Conservation (phyloP, 352 stramenopile species). For the Globisporangium irregulare region DNA sequence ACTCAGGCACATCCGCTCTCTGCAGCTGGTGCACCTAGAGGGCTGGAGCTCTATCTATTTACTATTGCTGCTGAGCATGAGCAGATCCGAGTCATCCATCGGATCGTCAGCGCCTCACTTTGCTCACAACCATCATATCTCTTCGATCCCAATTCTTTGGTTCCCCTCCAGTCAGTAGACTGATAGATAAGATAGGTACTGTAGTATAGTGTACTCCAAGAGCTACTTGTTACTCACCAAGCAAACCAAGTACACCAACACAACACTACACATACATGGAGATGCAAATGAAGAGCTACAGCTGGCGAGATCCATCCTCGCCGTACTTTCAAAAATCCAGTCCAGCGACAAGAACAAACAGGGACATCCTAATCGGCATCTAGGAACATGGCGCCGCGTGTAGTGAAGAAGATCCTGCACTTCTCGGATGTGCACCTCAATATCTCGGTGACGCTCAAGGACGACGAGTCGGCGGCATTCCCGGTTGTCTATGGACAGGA, state of each 20-base stretch:
- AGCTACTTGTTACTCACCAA: background rate
- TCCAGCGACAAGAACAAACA: background rate
- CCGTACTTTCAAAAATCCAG: background rate
- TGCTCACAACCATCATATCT: background rate
- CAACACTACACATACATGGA: background rate
- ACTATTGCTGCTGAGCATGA: background rate
- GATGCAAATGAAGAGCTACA: background rate
- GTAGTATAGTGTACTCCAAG: too few species aligned
- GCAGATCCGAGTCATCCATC: background rate
- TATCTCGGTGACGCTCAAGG: constrained; percentile 42
- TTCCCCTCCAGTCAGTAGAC: background rate
- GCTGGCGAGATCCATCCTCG: background rate
- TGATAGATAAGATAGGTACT: too few species aligned
- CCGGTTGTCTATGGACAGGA: constrained; percentile 52
- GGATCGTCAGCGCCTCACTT: background rate
- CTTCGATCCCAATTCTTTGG: background rate
- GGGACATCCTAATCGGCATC: too few species aligned
- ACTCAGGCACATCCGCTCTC: background rate
- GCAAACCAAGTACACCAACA: background rate
- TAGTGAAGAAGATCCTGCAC: constrained; percentile 57
- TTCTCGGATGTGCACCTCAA: constrained; percentile 88
- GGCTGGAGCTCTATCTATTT: too few species aligned
- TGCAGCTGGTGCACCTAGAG: background rate
- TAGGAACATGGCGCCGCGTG: background rate
- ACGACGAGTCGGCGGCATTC: constrained; percentile 29